Evolutionary conservation across 2,329 filamentous ascomycete species (phyloP).

Genomic region (Calonectria montana): DNA sequence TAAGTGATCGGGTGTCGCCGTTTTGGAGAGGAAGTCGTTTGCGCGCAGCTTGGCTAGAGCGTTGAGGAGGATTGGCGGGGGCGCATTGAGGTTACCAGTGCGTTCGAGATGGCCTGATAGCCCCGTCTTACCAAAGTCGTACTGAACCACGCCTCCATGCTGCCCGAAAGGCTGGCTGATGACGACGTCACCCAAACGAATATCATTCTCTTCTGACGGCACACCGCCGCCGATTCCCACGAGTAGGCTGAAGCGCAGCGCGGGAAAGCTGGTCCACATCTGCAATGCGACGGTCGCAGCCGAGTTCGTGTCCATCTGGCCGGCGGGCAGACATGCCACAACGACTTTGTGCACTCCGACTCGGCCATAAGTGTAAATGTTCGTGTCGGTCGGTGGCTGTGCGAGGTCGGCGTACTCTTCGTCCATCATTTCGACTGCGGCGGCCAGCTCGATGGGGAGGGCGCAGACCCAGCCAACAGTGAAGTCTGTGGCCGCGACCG

Average conservation of each 20-base stretch:
- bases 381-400: conserved; percentile 16
- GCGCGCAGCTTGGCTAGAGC: conserved; percentile 39
- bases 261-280: conserved; percentile 47
- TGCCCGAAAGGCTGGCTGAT: conserved; percentile 36
- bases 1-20: background rate
- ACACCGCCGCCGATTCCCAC: conserved; percentile 55
- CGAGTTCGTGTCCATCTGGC: conserved; percentile 42
- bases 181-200: conserved; percentile 48
- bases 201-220: conserved; percentile 38
- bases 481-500: background rate
- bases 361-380: conserved; percentile 38
- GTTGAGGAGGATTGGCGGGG: background rate
- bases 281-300: conserved; percentile 41
- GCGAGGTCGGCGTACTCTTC: background rate
- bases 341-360: conserved; percentile 44
- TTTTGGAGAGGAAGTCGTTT: background rate
- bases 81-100: conserved; percentile 8
- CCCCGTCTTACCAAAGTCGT: conserved; percentile 43
- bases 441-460: background rate
- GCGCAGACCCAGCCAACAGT: background rate
- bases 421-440: background rate
- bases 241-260: conserved; percentile 48
- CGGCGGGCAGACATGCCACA: conserved; percentile 34
- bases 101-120: conserved; percentile 39
- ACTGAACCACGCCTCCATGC: conserved; percentile 37